Conservation (phyloP, 2,329 filamentous ascomycete species). For the Drechslerella dactyloides region DNA sequence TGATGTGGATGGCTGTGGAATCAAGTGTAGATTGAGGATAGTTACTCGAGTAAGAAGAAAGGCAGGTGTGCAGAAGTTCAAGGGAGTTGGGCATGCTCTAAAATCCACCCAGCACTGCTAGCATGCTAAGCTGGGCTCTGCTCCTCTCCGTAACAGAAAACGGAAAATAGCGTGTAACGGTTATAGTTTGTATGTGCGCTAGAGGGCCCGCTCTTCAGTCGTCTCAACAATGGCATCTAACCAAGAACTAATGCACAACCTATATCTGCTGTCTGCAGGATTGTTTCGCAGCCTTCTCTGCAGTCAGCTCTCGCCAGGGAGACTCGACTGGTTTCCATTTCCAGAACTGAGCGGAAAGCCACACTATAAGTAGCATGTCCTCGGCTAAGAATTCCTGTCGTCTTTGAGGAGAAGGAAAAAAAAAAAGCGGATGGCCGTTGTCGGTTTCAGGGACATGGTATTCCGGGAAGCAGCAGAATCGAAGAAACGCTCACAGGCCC, state of each 20-base stretch:
- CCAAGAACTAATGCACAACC: slow-evolving; percentile 47
- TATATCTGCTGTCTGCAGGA: slow-evolving; percentile 37
- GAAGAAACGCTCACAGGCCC: slow-evolving; percentile 18
- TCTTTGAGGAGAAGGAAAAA: slow-evolving; percentile 9
- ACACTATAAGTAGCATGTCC: slow-evolving; percentile 34
- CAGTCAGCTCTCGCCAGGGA: slow-evolving; percentile 45
- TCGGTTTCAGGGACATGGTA: slow-evolving; percentile 30
- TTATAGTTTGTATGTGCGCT: slow-evolving; percentile 44
- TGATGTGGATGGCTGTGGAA: neutral
- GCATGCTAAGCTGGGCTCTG: neutral
- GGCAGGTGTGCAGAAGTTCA: neutral
- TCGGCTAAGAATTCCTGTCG: slow-evolving; percentile 50
- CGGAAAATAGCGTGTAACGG: slow-evolving; percentile 47
- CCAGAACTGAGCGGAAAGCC: slow-evolving; percentile 30
- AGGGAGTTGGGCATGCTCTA: neutral
- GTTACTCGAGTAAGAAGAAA: neutral
- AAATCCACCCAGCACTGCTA: neutral
- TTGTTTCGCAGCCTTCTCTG: slow-evolving; percentile 37
- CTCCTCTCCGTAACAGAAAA: slow-evolving; percentile 24
- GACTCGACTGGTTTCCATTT: slow-evolving; percentile 37
- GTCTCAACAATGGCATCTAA: slow-evolving; percentile 37
- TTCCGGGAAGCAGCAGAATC: slow-evolving; percentile 22
- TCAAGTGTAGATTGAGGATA: slow-evolving; percentile 1
- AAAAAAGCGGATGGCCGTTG: slow-evolving; percentile 21
- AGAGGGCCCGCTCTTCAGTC: slow-evolving; percentile 37